phyloP scores from a whole-genome alignment of 129 eudicot genomes.

The Heracleum sosnowskyi region DNA sequence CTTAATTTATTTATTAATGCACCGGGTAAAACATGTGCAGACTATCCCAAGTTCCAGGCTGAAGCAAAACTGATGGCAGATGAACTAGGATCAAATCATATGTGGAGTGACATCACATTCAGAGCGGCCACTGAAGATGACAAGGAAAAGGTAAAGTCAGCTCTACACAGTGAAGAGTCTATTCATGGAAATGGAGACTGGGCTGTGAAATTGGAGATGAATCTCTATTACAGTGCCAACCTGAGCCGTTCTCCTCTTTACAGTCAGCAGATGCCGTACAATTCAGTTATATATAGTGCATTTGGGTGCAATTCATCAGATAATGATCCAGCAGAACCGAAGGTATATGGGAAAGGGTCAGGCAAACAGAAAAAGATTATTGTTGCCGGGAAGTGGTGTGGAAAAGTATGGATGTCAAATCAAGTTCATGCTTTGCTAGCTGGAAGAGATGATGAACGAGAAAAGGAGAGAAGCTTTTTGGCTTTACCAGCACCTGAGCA shows the following conservation, averaged over 20 bases:
- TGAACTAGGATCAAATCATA: conserved; percentile 43
- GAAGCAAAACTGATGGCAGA: conserved; percentile 73
- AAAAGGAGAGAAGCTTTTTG: conserved; percentile 23
- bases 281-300: conserved; percentile 55
- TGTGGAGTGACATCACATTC: conserved; percentile 57
- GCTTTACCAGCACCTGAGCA: conserved; percentile 9
- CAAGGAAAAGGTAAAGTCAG: conserved; percentile 53
- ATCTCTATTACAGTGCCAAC: conserved; percentile 86
- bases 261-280: conserved; percentile 88
- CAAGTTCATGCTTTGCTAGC: conserved; percentile 73
- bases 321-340: conserved; percentile 21
- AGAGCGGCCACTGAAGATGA: conserved; percentile 50
- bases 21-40: conserved; percentile 35
- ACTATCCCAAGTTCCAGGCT: conserved; percentile 64
- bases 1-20: background rate
- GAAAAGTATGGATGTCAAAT: conserved; percentile 93
- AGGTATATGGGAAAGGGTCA: conserved; percentile 26
- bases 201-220: conserved; percentile 86
- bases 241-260: conserved; percentile 93
- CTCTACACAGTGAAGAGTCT: conserved; percentile 66
- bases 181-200: conserved; percentile 80
- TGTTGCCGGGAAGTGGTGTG: conserved; percentile 96
- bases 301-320: conserved; percentile 60
- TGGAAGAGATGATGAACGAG: conserved; percentile 41
- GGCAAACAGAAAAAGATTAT: conserved; percentile 64